Evolutionary conservation across 192 early-diverging fungal species (phyloP), one percentile per base, ranked within the genome.

Genomic region (Kickxella alabastrina): DNA sequence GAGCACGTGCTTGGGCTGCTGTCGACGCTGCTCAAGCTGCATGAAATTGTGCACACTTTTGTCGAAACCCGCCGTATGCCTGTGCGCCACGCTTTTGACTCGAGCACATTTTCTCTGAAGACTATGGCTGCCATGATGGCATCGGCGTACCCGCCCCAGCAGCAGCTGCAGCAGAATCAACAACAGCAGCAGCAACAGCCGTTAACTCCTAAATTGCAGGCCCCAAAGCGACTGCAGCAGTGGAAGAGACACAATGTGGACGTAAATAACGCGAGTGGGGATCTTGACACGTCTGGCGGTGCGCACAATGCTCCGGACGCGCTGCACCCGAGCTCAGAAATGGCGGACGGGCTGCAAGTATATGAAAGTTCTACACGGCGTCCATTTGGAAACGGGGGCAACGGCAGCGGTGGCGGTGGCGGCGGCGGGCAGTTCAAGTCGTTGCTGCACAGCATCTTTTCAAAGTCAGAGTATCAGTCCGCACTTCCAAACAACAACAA

Each of bases 21-120:
- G 2, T 54, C 61, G 12, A 24, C 42, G 15, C 29, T 76, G 43
- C 57, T 76, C 1, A 49, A 42, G 2, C 13, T 52, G 29, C 73
- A 76, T 31, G 49, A 68, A 35, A 76, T 76, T 12, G 37, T 66
- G 19, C 62, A 65, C 32, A 65, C 65, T 25, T 76, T 68, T 36
- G 62, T 76, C 0, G 66, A 76, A 49, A 62, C 65, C 0, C 52
- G 52, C 18, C 38, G 43, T 5, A 52, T 62, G 50, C 66, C 59
- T 0, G 52, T 56, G 22, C 59, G 62, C 7, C 25, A 25, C 2
- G 58, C 59, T 2, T 27, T 68, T 9, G 42, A 57, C 32, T 52
- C 59, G 18, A 57, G 59, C 28, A 24, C 50, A 27, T 68, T 61
- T 38, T 52, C 66, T n/a, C 54, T 62, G 2, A 54, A 65, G 38